These are phyloP conservation scores for Beauveria asiatica DNA, from an alignment of 2,329 filamentous ascomycete genomes.

Conservation along the genomic window DNA sequence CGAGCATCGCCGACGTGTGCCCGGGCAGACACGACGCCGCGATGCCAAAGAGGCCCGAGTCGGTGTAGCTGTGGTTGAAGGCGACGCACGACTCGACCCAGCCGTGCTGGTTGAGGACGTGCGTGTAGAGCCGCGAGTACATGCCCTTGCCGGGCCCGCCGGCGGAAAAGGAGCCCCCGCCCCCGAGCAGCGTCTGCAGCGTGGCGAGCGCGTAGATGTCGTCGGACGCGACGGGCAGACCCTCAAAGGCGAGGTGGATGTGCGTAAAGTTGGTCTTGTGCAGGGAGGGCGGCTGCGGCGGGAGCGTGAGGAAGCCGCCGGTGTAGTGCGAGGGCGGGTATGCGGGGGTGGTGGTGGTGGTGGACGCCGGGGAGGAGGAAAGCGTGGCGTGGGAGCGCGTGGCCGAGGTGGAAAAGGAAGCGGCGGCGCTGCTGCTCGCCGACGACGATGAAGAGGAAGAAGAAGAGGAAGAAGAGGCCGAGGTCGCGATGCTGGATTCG, in stretches of 20 bases:
- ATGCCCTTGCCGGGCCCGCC: slow-evolving; percentile 97
- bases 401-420: slow-evolving; percentile 75
- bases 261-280: slow-evolving; percentile 76
- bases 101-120: slow-evolving; percentile 92
- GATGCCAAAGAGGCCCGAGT: slow-evolving; percentile 92
- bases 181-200: slow-evolving; percentile 88
- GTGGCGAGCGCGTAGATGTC: slow-evolving; percentile 97
- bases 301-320: slow-evolving; percentile 83
- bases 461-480: slow-evolving; percentile 25
- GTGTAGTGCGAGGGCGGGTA: slow-evolving; percentile 71
- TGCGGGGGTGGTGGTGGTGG: slow-evolving; percentile 36
- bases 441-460: slow-evolving; percentile 26
- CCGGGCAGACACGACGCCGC: slow-evolving; percentile 75
- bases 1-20: slow-evolving; percentile 74
- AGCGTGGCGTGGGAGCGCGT: slow-evolving; percentile 50
- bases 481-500: slow-evolving; percentile 40
- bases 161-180: slow-evolving; percentile 92
- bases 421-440: slow-evolving; percentile 64
- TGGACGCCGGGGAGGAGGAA: slow-evolving; percentile 33
- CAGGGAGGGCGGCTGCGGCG: slow-evolving; percentile 70
- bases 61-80: slow-evolving; percentile 96
- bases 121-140: slow-evolving; percentile 96
- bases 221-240: slow-evolving; percentile 76
- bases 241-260: slow-evolving; percentile 94
- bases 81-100: slow-evolving; percentile 95